Evolutionary conservation across 805 yeast species (phyloP), one percentile per base, ranked within the genome.

Genomic region (Yarrowia sp.): DNA sequence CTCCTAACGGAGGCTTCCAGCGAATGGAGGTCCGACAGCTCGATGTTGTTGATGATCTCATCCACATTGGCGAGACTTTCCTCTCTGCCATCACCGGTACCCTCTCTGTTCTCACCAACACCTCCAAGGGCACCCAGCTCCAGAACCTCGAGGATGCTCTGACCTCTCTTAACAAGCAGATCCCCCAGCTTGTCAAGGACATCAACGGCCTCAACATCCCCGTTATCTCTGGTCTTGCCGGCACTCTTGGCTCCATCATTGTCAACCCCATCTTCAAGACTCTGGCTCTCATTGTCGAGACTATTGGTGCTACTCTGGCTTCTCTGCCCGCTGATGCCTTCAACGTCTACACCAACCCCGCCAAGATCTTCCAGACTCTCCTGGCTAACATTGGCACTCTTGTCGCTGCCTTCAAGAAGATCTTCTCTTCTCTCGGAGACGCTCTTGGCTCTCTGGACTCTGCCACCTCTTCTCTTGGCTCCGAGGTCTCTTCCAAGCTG

Each of bases 1-100:
- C 42, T 9, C 18, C 42, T 18, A 38, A 36, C 58, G 58, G 10
- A 6, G 58, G 58, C 17, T 51, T 51, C 58, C 58, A 51, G 58
- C 58, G 58, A 51, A 51, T 51, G 58, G 58, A 51, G 58, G 43
- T 51, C 22, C 58, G 58, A 51, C 58, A 51, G 58, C 58, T 51
- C 18, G 58, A 36, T 13, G 58, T 51, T 15, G 58, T 18, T 10
- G 32, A 36, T 18, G 58, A 51, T 33, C 58, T 51, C 35, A 51
- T 51, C 58, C 58, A 51, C 43, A 36, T 51, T 10, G 58, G 22
- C 13, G 43, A 51, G 58, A 51, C 58, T 43, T 51, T 51, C 58
- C 58, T 51, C 14, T 5, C 18, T 3, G 28, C 58, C 43, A 51
- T 51, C 58, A 36, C 58, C 58, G 58, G 58, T 8, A 51, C 58